Evolutionary conservation across 2,329 filamentous ascomycete species (phyloP).

Genomic region (Polytolypa hystricis): DNA sequence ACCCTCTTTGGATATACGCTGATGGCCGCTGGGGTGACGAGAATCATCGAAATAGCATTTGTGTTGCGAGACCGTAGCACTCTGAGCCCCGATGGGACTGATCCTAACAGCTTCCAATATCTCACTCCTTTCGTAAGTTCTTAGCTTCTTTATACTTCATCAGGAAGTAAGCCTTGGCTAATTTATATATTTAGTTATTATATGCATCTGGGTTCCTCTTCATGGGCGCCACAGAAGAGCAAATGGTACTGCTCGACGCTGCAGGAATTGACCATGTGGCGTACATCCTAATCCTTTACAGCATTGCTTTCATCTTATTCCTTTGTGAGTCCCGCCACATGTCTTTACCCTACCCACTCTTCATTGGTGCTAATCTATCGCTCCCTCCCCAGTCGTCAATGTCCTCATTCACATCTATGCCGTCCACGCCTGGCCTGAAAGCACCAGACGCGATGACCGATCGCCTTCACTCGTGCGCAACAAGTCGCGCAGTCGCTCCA

Average conservation of each 20-base stretch:
- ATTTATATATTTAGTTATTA: slow-evolving; percentile 55
- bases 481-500: slow-evolving; percentile 3
- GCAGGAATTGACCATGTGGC: slow-evolving; percentile 77
- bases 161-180: slow-evolving; percentile 6
- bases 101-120: slow-evolving; percentile 64
- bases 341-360: background rate
- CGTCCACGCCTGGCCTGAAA: slow-evolving; percentile 42
- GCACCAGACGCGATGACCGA: slow-evolving; percentile 11
- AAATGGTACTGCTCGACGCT: slow-evolving; percentile 67
- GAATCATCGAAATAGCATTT: slow-evolving; percentile 87
- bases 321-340: slow-evolving; percentile 49
- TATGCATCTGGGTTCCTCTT: slow-evolving; percentile 92
- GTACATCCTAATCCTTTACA: slow-evolving; percentile 86
- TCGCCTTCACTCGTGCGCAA: slow-evolving; percentile 7
- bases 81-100: slow-evolving; percentile 54
- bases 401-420: slow-evolving; percentile 80
- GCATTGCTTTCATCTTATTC: slow-evolving; percentile 79
- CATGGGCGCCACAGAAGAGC: slow-evolving; percentile 95
- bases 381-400: slow-evolving; percentile 50
- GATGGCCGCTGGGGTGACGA: slow-evolving; percentile 74
- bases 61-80: slow-evolving; percentile 62
- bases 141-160: slow-evolving; percentile 12
- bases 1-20: slow-evolving; percentile 85
- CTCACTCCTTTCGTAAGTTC: slow-evolving; percentile 57
- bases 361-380: slow-evolving; percentile 6